Base-by-base conservation (phyloP, 2,329 filamentous ascomycete species). In the Myriosclerotinia scirpicola region DNA sequence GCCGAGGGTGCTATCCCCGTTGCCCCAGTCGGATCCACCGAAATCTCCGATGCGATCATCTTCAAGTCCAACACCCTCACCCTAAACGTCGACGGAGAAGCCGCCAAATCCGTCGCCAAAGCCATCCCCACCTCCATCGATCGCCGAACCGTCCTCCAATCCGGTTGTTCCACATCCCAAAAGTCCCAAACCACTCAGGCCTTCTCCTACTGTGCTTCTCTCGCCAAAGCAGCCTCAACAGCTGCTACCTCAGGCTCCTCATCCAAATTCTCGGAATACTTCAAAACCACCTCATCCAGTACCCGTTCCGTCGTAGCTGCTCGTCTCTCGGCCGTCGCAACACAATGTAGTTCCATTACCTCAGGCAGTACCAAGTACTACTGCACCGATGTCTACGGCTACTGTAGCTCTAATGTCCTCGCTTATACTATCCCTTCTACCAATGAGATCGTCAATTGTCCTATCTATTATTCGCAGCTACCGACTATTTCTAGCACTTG, bases 401-500 rank as follows among this genome's bases (percentile, higher is more conserved):
- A 81, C 69, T 90, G 87, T 77, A 56, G 67, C 7, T 55, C 56
- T n/a, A 73, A 73, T 22, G 83, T 87, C 4, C 77, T 90, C 22
- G 88, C 87, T 1, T 90, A 88, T 75, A 88, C 87, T 0, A 76
- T 87, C 5, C 84, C 85, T 0, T 78, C 79, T 1, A 73, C 72
- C 38, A 83, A 82, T 75, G 78, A 82, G 74, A 84, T 89, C 76
- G 84, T 83, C 66, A 88, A 88, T 79, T 90, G 87, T 77, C 79
- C 81, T 17, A 76, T 85, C 26, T 87, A 83, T 78, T 90, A 87
- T 79, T 82, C 74, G 54, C 78, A 76, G 15, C 80, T 90, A 11
- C 79, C 84, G 0, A 79, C 80, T 1, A 67, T 85, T 40, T 78
- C 82, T 11, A 71, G 71, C 11, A 77, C 75, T 1, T 91, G 88